Conservation (phyloP, 2,329 filamentous ascomycete species). For the Westerdykella sp. region DNA sequence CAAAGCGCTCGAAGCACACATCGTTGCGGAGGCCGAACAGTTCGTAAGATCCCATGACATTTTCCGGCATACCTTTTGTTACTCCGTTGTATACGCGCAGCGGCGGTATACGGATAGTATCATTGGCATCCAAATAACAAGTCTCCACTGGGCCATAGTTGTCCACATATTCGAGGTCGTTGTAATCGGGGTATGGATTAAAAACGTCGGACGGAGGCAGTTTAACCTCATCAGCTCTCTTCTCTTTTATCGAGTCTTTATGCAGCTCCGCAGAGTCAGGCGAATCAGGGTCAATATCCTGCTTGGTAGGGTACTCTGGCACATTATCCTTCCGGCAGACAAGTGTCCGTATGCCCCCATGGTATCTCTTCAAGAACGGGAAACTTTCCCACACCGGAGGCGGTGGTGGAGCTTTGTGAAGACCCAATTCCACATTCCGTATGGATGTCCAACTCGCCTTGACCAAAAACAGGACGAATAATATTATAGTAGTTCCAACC, state of each 20-base stretch:
- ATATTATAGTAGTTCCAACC: constrained; percentile 60
- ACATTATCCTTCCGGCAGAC: constrained; percentile 59
- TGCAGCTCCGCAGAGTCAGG: constrained; percentile 14
- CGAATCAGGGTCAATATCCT: constrained; percentile 40
- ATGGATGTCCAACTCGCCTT: constrained; percentile 68
- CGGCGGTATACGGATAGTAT: constrained; percentile 60
- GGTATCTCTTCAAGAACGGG: constrained; percentile 78
- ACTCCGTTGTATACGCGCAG: constrained; percentile 72
- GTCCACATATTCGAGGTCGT: constrained; percentile 50
- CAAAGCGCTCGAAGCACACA: constrained; percentile 89
- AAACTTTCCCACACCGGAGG: constrained; percentile 82
- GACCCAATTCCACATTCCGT: constrained; percentile 50
- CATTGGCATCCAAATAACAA: constrained; percentile 70
- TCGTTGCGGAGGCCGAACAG: constrained; percentile 72
- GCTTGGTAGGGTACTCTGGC: constrained; percentile 73
- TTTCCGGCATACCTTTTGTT: constrained; percentile 75
- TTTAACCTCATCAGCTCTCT: constrained; percentile 21
- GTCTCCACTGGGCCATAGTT: constrained; percentile 58
- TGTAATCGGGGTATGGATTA: constrained; percentile 62
- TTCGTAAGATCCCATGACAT: constrained; percentile 81
- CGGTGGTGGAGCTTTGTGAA: constrained; percentile 55
- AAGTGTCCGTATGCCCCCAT: constrained; percentile 75
- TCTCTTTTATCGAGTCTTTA: constrained; percentile 22
- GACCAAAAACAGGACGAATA: constrained; percentile 72
- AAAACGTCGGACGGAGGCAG: constrained; percentile 44